Conservation (phyloP, 2,329 filamentous ascomycete genomes). For the Harringtonia lauricola region DNA sequence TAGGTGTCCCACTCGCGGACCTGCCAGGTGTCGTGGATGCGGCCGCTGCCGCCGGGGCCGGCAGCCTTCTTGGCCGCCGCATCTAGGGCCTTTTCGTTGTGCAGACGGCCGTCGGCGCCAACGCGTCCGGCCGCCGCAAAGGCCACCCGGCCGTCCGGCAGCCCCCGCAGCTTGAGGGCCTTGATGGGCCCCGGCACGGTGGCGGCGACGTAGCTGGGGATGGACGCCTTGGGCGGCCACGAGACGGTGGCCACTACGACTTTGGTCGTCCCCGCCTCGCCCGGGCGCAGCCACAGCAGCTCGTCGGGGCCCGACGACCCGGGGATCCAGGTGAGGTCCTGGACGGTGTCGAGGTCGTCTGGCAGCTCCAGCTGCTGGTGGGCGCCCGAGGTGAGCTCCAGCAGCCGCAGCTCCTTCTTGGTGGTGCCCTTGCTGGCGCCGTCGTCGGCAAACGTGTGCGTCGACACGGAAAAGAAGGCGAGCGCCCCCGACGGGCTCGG, state of each 20-base stretch:
- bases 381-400: conserved; percentile 20
- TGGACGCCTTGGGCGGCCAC: not conserved
- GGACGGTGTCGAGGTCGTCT: conserved; percentile 17
- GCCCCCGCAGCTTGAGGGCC: conserved; percentile 21
- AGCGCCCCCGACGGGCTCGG: conserved; percentile 25
- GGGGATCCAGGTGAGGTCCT: conserved; percentile 25
- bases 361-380: conserved; percentile 14
- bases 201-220: conserved; percentile 18
- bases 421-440: conserved; percentile 9
- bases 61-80: not conserved
- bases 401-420: conserved; percentile 22
- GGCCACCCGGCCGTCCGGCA: conserved; percentile 22
- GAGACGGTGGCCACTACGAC: conserved; percentile 18
- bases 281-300: conserved; percentile 21
- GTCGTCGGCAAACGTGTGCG: conserved; percentile 19
- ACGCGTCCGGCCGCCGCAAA: conserved; percentile 24
- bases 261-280: conserved; percentile 18
- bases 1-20: conserved; percentile 23
- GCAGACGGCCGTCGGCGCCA: conserved; percentile 19
- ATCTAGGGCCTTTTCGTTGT: conserved; percentile 12
- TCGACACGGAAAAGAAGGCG: conserved; percentile 25
- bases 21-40: conserved; percentile 22
- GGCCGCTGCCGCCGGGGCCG: conserved; percentile 16
- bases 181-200: conserved; percentile 22
- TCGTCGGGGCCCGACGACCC: conserved; percentile 14